Base-by-base conservation (phyloP, 2,329 filamentous ascomycete species). In the Pseudophaeomoniella oleicola region DNA sequence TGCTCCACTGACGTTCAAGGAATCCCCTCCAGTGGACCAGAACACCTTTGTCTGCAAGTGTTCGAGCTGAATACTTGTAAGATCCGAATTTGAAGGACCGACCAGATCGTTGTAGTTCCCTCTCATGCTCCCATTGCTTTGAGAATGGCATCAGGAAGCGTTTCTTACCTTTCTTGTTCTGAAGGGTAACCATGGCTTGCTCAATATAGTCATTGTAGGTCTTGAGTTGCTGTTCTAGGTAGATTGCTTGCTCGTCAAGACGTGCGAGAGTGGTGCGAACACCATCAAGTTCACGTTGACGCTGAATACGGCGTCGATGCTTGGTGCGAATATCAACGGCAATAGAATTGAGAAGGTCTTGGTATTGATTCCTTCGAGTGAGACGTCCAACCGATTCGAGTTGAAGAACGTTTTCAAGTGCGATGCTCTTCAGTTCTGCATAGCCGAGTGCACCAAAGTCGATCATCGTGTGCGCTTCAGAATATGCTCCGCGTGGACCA, bases 191-290 rank as follows among this genome's bases (percentile, higher is more conserved):
- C 84, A 98, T 94, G 34, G 90, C 88, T 58, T 94, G 87, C 63
- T 98, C 92, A 52, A 98, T 94, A 60, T 98, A 98, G 62, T 98
- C 86, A 55, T 98, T 94, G 63, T 98, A 98, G 45, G 80, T 90
- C 68, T 94, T 94, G 42, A 93, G 75, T 61, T 98, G 90, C 48
- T 86, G 81, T 54, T 98, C 90, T 6, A 98, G 72, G 60, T 92
- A 98, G 45, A 77, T 74, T 27, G 88, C 87, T 63, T 98, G 63
- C 38, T 66, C 65, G 19, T 64, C 61, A 30, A 67, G 54, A 30
- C 65, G 57, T 4, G 55, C 57, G 15, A 67, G 56, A 4, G 64
- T 67, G 40, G 66, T 51, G 29, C 59, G 58, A 22, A 64, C 60
- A 30, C 60, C 60, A 48, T 98, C 90, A 29, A 96, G 59, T 57